phyloP scores from a whole-genome alignment of 2,329 filamentous ascomycete genomes.

The Penicillium digitatum region DNA sequence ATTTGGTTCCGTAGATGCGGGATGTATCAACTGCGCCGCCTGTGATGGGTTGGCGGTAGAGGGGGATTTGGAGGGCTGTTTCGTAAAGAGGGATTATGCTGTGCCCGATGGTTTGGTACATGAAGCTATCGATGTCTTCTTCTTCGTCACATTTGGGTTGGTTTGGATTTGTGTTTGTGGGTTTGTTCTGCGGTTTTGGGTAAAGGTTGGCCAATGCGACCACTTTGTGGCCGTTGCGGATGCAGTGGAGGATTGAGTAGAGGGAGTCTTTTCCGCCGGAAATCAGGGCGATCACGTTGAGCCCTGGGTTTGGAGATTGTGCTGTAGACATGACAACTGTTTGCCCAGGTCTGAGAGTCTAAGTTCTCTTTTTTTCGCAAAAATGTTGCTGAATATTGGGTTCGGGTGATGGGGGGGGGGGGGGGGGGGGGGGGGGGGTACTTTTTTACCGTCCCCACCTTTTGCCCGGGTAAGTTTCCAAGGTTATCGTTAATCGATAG shows the following conservation, averaged over 20 bases:
- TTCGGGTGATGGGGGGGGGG: slow-evolving; percentile 7
- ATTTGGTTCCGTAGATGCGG: slow-evolving; percentile 61
- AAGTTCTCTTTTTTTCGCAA: background rate
- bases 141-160: slow-evolving; percentile 26
- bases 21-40: slow-evolving; percentile 68
- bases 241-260: slow-evolving; percentile 86
- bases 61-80: slow-evolving; percentile 70
- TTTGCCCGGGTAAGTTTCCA: background rate
- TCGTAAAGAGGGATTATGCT: slow-evolving; percentile 80
- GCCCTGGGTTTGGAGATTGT: slow-evolving; percentile 23
- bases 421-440: slow-evolving; percentile 5
- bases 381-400: slow-evolving; percentile 1
- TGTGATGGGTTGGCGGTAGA: slow-evolving; percentile 74
- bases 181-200: slow-evolving; percentile 46
- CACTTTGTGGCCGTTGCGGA: slow-evolving; percentile 76
- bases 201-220: slow-evolving; percentile 87
- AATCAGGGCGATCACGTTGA: slow-evolving; percentile 83
- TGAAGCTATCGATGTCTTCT: slow-evolving; percentile 88
- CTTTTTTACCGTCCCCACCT: slow-evolving; percentile 10
- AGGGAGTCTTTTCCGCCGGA: slow-evolving; percentile 98
- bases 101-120: slow-evolving; percentile 98
- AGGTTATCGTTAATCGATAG: slow-evolving; percentile 6
- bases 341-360: background rate
- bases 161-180: background rate
- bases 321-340: slow-evolving; percentile 29